Conservation (phyloP, 2,329 filamentous ascomycete genomes). For the Fusarium acutatum region DNA sequence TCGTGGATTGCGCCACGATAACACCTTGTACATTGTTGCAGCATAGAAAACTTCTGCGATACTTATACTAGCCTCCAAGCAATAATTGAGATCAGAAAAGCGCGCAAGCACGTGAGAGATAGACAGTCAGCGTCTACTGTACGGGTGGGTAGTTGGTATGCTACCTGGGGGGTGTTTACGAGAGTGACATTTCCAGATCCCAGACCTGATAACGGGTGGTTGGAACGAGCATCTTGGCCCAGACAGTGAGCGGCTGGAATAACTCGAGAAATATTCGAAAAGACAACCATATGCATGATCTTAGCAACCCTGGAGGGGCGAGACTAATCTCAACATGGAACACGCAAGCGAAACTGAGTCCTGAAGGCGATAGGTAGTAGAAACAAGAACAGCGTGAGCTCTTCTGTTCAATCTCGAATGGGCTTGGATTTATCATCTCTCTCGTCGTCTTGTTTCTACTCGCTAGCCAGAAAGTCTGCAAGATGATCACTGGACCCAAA, state of each 20-base stretch:
- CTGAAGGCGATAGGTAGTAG: background rate
- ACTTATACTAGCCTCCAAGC: background rate
- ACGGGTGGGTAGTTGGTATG: background rate
- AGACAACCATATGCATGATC: background rate
- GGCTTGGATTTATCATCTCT: background rate
- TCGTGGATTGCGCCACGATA: background rate
- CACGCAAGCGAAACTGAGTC: background rate
- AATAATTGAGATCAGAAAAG: rapidly evolving
- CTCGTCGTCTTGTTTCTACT: rapidly evolving
- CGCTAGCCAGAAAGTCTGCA: too few species aligned
- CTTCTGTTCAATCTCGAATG: background rate
- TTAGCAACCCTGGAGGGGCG: background rate
- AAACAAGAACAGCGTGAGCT: background rate
- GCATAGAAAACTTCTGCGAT: background rate
- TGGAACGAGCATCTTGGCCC: background rate
- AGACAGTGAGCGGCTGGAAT: background rate
- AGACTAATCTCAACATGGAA: background rate
- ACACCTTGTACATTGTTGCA: rapidly evolving
- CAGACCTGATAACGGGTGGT: background rate
- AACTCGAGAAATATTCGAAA: background rate
- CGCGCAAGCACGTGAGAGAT: rapidly evolving
- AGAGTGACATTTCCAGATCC: background rate
- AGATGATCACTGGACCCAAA: background rate
- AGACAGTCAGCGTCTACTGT: background rate
- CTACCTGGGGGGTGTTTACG: background rate